phyloP scores from a whole-genome alignment of 352 stramenopile genomes.

The Pythium rishiriense region DNA sequence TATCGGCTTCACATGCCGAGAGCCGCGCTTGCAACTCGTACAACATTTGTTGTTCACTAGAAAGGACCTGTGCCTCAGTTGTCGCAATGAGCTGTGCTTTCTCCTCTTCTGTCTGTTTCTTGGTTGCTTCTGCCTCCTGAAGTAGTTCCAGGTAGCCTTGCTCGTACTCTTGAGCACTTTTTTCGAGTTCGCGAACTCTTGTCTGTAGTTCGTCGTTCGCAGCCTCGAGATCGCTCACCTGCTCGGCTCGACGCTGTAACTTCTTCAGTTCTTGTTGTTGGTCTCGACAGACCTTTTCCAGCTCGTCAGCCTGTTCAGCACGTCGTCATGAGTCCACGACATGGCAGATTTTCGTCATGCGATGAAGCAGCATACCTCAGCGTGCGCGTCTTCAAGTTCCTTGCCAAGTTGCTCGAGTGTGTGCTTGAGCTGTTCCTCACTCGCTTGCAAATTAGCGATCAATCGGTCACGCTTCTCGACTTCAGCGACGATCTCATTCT shows the following conservation, averaged over 20 bases:
- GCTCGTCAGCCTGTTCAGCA: constrained; percentile 36
- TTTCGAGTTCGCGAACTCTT: constrained; percentile 39
- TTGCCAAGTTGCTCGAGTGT: constrained; percentile 45
- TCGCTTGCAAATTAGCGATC: constrained; percentile 34
- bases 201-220: constrained; percentile 39
- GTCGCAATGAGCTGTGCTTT: constrained; percentile 47
- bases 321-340: no score
- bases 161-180: constrained; percentile 60
- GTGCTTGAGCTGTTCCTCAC: constrained; percentile 33
- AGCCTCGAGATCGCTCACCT: constrained; percentile 33
- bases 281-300: constrained; percentile 37
- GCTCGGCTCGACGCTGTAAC: constrained; percentile 32
- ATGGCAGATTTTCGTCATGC: background rate
- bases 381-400: constrained; percentile 54
- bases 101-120: constrained; percentile 48
- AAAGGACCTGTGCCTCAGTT: constrained; percentile 50
- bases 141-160: constrained; percentile 65
- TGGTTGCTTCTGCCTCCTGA: constrained; percentile 35
- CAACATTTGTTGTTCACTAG: constrained; percentile 49
- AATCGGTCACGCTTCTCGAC: constrained; percentile 31
- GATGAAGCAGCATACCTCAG: constrained; percentile 33
- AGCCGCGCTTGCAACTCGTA: constrained; percentile 69
- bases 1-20: constrained; percentile 57
- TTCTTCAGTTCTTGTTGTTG: constrained; percentile 39
- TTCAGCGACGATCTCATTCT: constrained; percentile 30